Evolutionary conservation across 1,139 yeast genomes (phyloP).

Genomic region (Chernovozyma aurita): DNA sequence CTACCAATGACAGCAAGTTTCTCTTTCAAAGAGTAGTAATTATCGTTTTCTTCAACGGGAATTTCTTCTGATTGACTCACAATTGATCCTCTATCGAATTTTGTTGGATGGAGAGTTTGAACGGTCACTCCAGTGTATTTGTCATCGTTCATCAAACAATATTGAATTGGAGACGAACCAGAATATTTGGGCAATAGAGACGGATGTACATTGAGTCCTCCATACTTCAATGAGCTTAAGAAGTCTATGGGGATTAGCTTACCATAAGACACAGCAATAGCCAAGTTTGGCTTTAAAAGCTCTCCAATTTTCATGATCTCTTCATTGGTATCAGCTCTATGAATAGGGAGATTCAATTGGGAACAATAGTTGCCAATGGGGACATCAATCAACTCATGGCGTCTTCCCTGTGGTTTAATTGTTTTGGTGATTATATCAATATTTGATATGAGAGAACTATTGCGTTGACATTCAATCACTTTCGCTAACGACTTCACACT

Average conservation of each 20-base stretch:
- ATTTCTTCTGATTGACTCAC: constrained; percentile 52
- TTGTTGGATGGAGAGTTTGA: constrained; percentile 83
- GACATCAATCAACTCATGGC: constrained; percentile 44
- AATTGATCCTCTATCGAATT: constrained; percentile 77
- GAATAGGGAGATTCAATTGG: constrained; percentile 27
- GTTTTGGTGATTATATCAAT: constrained; percentile 64
- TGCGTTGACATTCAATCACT: constrained; percentile 17
- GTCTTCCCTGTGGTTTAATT: constrained; percentile 72
- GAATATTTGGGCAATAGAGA: constrained; percentile 77
- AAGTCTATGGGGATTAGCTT: constrained; percentile 64
- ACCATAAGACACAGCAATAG: constrained; percentile 90
- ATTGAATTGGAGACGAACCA: constrained; percentile 91
- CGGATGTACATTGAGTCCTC: constrained; percentile 91
- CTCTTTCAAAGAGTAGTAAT: constrained; percentile 36
- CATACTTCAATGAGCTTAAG: constrained; percentile 44
- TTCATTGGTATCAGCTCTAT: constrained; percentile 53
- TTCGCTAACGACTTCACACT: constrained; percentile 55
- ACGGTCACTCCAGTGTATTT: constrained; percentile 74
- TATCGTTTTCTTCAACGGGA: constrained; percentile 35
- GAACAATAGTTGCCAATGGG: constrained; percentile 50
- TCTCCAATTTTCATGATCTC: constrained; percentile 43
- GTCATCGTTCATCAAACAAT: constrained; percentile 66
- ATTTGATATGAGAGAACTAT: constrained; percentile 28
- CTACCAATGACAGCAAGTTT: constrained; percentile 61
- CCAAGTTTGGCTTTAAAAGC: constrained; percentile 45